Percentiles rank a stretch among this genome's conserved stretches.
These are phyloP conservation scores for Yamadazyma triangularis DNA, from an alignment of 1,139 yeast species.

Conservation along the genomic window DNA sequence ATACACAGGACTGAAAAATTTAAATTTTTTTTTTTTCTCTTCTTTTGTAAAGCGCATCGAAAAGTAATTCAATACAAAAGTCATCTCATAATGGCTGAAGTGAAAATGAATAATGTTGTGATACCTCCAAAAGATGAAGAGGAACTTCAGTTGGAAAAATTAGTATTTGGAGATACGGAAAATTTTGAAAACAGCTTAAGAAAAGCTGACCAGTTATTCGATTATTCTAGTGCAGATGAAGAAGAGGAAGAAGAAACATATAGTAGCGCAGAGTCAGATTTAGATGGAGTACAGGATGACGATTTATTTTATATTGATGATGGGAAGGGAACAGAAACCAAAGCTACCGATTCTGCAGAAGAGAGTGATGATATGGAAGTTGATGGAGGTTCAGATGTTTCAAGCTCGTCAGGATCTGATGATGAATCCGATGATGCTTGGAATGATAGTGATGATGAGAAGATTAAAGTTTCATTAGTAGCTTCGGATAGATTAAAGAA, in stretches of 20 bases:
- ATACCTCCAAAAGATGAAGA: conserved; percentile 84
- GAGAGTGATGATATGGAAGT: conserved; percentile 35
- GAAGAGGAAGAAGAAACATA: conserved; percentile 7
- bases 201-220: conserved; percentile 53
- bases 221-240: conserved; percentile 38
- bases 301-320: conserved; percentile 65
- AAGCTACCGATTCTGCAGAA: conserved; percentile 22
- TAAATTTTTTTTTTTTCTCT: too few species aligned
- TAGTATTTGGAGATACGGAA: conserved; percentile 84
- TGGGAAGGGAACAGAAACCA: conserved; percentile 35
- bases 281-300: conserved; percentile 47
- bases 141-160: conserved; percentile 70
- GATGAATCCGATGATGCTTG: conserved; percentile 53
- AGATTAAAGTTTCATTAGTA: conserved; percentile 55
- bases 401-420: conserved; percentile 22
- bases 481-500: conserved; percentile 63
- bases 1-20: too few species aligned
- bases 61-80: too few species aligned
- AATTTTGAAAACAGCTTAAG: conserved; percentile 71
- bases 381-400: conserved; percentile 26
- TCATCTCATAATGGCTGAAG: too few species aligned
- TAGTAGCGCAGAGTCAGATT: conserved; percentile 12
- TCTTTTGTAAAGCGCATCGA: too few species aligned
- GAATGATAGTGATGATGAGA: conserved; percentile 92
- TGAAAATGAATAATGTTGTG: too few species aligned